A percentile compares a stretch with the other conserved stretches of the same genome.
Evolutionary conservation across 306 rosid genomes (phyloP).

Genomic region (Dryas alaskensis): DNA sequence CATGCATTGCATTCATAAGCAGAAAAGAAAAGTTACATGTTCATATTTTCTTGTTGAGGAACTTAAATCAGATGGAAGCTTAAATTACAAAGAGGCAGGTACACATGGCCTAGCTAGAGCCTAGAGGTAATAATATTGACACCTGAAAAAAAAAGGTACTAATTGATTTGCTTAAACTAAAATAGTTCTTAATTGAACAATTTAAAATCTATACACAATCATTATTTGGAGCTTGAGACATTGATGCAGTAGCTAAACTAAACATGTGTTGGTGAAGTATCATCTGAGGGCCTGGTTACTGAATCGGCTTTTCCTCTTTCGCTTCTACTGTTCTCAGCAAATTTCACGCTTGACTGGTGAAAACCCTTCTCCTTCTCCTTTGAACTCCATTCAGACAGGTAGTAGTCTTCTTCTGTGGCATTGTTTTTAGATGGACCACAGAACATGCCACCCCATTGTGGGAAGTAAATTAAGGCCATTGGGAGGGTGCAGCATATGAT

Average conservation of each 20-base stretch:
- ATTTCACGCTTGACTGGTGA: slow-evolving; percentile 61
- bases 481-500: slow-evolving; percentile 70
- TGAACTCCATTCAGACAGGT: slow-evolving; percentile 64
- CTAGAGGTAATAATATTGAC: too few species aligned
- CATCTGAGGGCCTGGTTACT: slow-evolving; percentile 45
- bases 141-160: too few species aligned
- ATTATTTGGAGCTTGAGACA: too few species aligned
- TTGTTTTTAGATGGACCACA: slow-evolving; percentile 50
- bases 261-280: slow-evolving; percentile 14
- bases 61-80: too few species aligned
- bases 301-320: slow-evolving; percentile 49
- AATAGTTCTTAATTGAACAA: neutral
- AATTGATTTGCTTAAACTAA: too few species aligned
- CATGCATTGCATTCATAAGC: too few species aligned
- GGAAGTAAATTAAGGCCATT: slow-evolving; percentile 53
- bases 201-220: neutral
- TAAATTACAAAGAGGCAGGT: too few species aligned
- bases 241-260: slow-evolving; percentile 19
- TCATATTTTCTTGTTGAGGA: too few species aligned
- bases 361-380: slow-evolving; percentile 58
- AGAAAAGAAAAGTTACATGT: too few species aligned
- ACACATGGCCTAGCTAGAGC: too few species aligned
- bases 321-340: slow-evolving; percentile 68
- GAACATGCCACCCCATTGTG: slow-evolving; percentile 92
- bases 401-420: slow-evolving; percentile 70